Evolutionary conservation across 2,329 filamentous ascomycete genomes (phyloP).

Genomic region (Hymenoscyphus albidus): DNA sequence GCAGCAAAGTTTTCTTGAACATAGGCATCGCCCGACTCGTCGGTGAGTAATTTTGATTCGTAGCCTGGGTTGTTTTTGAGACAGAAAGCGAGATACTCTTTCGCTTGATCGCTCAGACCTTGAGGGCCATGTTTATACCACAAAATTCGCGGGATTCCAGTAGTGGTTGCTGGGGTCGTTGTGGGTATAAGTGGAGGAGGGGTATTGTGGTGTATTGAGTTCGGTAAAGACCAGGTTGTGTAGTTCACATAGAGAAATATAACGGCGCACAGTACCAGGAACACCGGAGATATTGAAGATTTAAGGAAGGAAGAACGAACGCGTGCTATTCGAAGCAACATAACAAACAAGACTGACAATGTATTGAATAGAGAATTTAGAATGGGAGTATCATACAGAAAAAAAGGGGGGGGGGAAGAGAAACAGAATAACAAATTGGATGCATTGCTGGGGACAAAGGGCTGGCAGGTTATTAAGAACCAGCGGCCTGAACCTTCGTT

Average conservation of each 20-base stretch:
- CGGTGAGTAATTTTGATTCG: constrained; percentile 31
- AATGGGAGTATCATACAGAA: neutral
- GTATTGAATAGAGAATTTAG: neutral
- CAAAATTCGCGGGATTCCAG: constrained; percentile 34
- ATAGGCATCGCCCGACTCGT: constrained; percentile 27
- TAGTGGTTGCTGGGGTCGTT: neutral
- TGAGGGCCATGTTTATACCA: constrained; percentile 41
- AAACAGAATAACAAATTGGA: too few relatives aligned
- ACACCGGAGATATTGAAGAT: neutral
- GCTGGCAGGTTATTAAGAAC: too few relatives aligned
- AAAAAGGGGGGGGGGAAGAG: too few relatives aligned
- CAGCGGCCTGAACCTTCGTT: too few relatives aligned
- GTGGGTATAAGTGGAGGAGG: neutral
- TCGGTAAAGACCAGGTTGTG: neutral
- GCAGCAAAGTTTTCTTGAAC: constrained; percentile 34
- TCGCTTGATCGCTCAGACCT: constrained; percentile 33
- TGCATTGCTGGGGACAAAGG: too few relatives aligned
- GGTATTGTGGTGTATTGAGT: too few relatives aligned
- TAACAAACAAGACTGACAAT: neutral
- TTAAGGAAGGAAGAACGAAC: neutral
- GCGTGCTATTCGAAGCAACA: neutral
- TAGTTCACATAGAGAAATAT: neutral
- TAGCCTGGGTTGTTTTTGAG: constrained; percentile 31
- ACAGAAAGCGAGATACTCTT: constrained; percentile 35
- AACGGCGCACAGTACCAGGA: neutral